Evolutionary conservation across 1,284 basidiomycete species (phyloP).

Genomic region (Sporisorium exsertum): DNA sequence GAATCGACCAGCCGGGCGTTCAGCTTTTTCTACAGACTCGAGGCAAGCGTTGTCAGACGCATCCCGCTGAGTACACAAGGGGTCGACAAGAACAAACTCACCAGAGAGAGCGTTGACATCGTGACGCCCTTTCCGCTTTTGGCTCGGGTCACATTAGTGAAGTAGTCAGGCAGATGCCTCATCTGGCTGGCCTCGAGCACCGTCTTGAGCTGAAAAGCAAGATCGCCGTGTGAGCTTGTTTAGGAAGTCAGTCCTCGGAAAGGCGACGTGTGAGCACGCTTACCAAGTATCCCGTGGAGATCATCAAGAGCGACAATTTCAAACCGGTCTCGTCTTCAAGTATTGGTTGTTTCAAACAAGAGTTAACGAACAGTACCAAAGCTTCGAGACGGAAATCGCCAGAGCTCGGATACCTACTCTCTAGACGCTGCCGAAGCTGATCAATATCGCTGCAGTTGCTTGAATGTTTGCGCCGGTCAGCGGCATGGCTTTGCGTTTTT

Average conservation of each 20-base stretch:
- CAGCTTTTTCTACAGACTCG: constrained; percentile 76
- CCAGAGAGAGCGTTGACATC: constrained; percentile 80
- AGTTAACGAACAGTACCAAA: background rate
- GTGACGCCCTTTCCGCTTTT: constrained; percentile 77
- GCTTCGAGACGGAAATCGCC: background rate
- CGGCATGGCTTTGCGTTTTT: background rate
- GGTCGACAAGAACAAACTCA: constrained; percentile 1
- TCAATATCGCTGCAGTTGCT: constrained; percentile 76
- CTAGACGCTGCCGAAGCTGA: constrained; percentile 71
- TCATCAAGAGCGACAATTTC: constrained; percentile 77
- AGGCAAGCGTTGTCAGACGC: background rate
- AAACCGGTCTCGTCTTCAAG: constrained; percentile 73
- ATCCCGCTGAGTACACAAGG: background rate
- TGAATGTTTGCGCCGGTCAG: background rate
- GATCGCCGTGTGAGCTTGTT: background rate
- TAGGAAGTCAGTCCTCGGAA: background rate
- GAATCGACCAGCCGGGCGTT: constrained; percentile 86
- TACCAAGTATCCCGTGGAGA: constrained; percentile 78
- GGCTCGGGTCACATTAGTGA: constrained; percentile 76
- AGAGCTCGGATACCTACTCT: constrained; percentile 19
- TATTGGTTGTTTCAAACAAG: background rate
- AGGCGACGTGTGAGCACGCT: constrained; percentile 54
- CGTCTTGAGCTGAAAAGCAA: constrained; percentile 21
- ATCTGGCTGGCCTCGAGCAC: constrained; percentile 20
- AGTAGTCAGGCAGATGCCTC: constrained; percentile 62